A percentile compares a stretch with the other conserved stretches of the same genome.
phyloP scores from a whole-genome alignment of 208 protist species.

The Leishmania guyanensis region DNA sequence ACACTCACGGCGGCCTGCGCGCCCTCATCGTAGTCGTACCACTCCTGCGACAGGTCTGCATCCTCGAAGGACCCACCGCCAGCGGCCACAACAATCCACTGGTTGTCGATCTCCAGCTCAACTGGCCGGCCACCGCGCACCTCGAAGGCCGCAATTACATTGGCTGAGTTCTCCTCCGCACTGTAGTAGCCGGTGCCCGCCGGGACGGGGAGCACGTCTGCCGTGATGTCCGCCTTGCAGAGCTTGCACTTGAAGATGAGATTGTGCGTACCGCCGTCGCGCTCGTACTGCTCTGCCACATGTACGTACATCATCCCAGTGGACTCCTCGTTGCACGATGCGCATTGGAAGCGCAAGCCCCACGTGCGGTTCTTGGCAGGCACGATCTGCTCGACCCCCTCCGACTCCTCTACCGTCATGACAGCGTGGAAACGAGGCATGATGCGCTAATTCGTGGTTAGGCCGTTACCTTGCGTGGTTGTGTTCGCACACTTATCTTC shows the following conservation, averaged over 20 bases:
- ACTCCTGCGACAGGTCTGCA: constrained; percentile 66
- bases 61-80: constrained; percentile 43
- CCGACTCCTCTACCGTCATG: constrained; percentile 53
- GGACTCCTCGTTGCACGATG: constrained; percentile 53
- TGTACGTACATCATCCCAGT: constrained; percentile 59
- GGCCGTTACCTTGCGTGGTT: background rate
- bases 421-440: constrained; percentile 71
- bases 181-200: constrained; percentile 17
- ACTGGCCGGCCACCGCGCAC: constrained; percentile 68
- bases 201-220: constrained; percentile 33
- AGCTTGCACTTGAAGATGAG: constrained; percentile 57
- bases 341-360: constrained; percentile 62
- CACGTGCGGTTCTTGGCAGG: constrained; percentile 40
- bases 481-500: background rate
- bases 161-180: constrained; percentile 9
- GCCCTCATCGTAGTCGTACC: constrained; percentile 77
- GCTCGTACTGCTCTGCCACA: constrained; percentile 39
- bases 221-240: constrained; percentile 54
- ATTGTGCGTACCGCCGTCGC: constrained; percentile 62
- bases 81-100: constrained; percentile 52
- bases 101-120: constrained; percentile 60
- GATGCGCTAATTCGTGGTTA: background rate
- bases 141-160: constrained; percentile 50
- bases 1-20: constrained; percentile 37
- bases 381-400: constrained; percentile 46